These are phyloP conservation scores for Kluyveromyces starmeri DNA, from an alignment of 805 yeast species.

Conservation along the genomic window DNA sequence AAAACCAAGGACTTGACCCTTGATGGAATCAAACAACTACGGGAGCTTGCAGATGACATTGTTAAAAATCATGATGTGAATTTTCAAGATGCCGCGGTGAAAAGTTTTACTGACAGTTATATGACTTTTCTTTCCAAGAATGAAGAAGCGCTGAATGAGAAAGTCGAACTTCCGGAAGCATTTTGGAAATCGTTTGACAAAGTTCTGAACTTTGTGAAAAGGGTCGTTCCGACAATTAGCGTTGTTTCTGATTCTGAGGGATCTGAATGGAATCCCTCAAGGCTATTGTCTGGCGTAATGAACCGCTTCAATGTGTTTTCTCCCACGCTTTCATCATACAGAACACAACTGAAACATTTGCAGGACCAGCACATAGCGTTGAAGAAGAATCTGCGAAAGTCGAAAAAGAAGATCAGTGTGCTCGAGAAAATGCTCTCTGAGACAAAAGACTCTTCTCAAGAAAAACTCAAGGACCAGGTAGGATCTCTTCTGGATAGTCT, in stretches of 20 bases:
- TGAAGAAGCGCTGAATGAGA: slow-evolving; percentile 4
- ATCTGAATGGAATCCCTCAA: not conserved
- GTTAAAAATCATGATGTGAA: slow-evolving; percentile 58
- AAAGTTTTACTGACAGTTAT: slow-evolving; percentile 44
- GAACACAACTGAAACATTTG: slow-evolving; percentile 2
- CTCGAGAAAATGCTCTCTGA: slow-evolving; percentile 3
- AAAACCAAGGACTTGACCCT: slow-evolving; percentile 13
- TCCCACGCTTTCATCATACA: not conserved
- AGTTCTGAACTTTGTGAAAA: slow-evolving; percentile 11
- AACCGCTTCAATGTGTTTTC: not conserved
- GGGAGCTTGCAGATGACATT: slow-evolving; percentile 37
- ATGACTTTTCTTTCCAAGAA: slow-evolving; percentile 18
- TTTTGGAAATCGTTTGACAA: slow-evolving; percentile 11
- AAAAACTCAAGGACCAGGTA: slow-evolving; percentile 1
- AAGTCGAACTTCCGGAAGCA: slow-evolving; percentile 10
- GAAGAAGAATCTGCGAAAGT: slow-evolving; percentile 9
- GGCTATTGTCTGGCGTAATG: not conserved
- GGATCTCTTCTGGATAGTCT: slow-evolving; percentile 3
- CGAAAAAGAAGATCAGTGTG: slow-evolving; percentile 6
- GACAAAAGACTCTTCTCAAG: not conserved
- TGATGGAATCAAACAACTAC: slow-evolving; percentile 30
- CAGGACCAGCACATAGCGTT: slow-evolving; percentile 7
- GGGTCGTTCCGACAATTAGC: slow-evolving; percentile 9
- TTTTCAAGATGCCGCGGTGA: slow-evolving; percentile 67
- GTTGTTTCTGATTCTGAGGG: not conserved